phyloP scores from a whole-genome alignment of 768 basidiomycete species.

The Phaeotremella fagi region DNA sequence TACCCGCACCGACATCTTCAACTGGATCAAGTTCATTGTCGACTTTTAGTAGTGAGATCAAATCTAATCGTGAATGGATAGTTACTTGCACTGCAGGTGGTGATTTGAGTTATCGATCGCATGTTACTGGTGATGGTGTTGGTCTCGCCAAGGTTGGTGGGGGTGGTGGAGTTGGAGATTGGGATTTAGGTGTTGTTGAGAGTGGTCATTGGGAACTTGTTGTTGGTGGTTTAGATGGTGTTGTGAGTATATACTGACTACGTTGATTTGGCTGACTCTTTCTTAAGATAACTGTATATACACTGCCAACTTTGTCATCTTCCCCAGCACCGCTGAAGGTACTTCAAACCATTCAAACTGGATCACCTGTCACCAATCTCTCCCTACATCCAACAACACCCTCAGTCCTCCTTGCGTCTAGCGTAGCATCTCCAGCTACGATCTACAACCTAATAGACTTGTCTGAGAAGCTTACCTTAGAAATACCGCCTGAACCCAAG shows the following conservation, averaged over 20 bases:
- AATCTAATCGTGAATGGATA: constrained; percentile 30
- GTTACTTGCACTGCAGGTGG: constrained; percentile 26
- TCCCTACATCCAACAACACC: constrained; percentile 34
- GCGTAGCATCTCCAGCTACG: constrained; percentile 5
- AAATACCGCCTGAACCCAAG: constrained; percentile 20
- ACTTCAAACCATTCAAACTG: constrained; percentile 12
- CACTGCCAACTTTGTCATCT: not conserved
- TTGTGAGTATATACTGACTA: constrained; percentile 15
- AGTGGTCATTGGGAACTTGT: constrained; percentile 14
- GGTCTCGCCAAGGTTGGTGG: constrained; percentile 19
- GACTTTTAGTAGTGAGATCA: constrained; percentile 33
- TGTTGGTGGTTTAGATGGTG: constrained; percentile 34
- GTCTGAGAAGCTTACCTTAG: constrained; percentile 10
- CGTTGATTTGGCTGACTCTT: not conserved
- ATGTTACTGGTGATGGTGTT: constrained; percentile 2
- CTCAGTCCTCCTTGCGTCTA: constrained; percentile 21
- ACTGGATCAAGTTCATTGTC: constrained; percentile 12
- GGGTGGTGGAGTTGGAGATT: constrained; percentile 36
- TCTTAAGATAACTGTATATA: constrained; percentile 11
- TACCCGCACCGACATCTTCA: constrained; percentile 16
- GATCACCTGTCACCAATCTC: constrained; percentile 21
- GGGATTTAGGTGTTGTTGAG: constrained; percentile 33
- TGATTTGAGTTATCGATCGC: constrained; percentile 23
- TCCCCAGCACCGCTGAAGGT: not conserved
- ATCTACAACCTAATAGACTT: constrained; percentile 27